Evolutionary conservation across 352 stramenopile species (phyloP), one percentile per base, ranked within the genome.

Genomic region (Pythium rishiriense): DNA sequence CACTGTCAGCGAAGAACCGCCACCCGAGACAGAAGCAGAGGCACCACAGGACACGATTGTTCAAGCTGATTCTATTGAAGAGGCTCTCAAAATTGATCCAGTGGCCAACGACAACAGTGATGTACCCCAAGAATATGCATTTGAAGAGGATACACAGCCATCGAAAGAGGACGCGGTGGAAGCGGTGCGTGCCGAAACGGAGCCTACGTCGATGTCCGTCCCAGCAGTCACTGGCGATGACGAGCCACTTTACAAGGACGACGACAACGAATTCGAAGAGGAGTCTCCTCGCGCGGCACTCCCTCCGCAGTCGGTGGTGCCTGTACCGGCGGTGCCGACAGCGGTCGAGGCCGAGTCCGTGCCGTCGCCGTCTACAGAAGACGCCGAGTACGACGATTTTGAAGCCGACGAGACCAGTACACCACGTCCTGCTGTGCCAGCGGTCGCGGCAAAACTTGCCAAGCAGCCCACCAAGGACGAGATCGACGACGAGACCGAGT

Each of bases 331-430:
- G 26, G 41, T 14, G 19, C 7, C 41, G 19, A 47, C 17, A 4
- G 19, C 41, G 2, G 41, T 25, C 41, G 41, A 28, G 8, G 5
- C 37, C n/a, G 58, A 28, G 8, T 14, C 37, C n/a, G 58, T 25
- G 9, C 39, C 49, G 48, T 43, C 45, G 12, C 41, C 52, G 17
- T 21, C 57, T 10, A 41, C 9, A 0, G 58, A 65, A 35, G 58
- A 69, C 22, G 35, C 19, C 29, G 62, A 69, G 19, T 53, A 70
- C 22, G 57, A 57, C 31, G 59, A 70, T 41, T 66, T 64, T 54
- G 58, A 68, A 19, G n/a, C 39, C 22, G 33, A 67, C 6, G 58
- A 63, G 26, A 11, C 41, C 2, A 12, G 21, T n/a, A 14, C n/a
- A 39, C 22, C 43, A 22, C 12, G 24, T 6, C 4, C 1, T 8